These are phyloP conservation scores for Pleurotus citrinopileatus DNA, from an alignment of 768 basidiomycete genomes.

Conservation along the genomic window DNA sequence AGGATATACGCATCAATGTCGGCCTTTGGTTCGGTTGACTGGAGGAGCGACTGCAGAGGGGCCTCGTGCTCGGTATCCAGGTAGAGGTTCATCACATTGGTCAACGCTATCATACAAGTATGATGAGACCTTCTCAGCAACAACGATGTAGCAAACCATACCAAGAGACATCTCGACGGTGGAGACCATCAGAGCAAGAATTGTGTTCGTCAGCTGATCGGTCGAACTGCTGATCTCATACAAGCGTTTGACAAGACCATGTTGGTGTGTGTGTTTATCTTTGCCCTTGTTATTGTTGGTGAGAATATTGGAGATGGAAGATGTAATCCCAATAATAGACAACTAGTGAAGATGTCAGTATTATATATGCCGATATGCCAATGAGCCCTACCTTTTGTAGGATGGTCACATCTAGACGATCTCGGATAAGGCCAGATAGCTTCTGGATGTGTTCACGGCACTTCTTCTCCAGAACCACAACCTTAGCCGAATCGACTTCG, in stretches of 20 bases:
- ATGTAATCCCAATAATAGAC: slow-evolving; percentile 39
- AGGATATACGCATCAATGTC: slow-evolving; percentile 54
- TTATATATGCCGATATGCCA: neutral
- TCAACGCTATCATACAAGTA: slow-evolving; percentile 44
- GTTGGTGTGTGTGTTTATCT: slow-evolving; percentile 34
- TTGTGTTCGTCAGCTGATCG: slow-evolving; percentile 64
- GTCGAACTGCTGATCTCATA: slow-evolving; percentile 51
- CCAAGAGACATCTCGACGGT: slow-evolving; percentile 71
- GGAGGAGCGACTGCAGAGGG: slow-evolving; percentile 34
- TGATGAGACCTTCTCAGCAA: slow-evolving; percentile 3
- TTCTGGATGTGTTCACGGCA: slow-evolving; percentile 51
- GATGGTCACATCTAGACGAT: slow-evolving; percentile 35
- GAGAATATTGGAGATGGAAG: slow-evolving; percentile 45
- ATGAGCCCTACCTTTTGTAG: slow-evolving; percentile 38
- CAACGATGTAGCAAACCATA: slow-evolving; percentile 18
- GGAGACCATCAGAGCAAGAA: slow-evolving; percentile 69
- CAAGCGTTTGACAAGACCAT: slow-evolving; percentile 55
- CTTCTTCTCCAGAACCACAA: slow-evolving; percentile 51
- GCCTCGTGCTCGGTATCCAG: slow-evolving; percentile 46
- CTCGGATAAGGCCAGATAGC: slow-evolving; percentile 56
- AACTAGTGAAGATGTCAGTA: slow-evolving; percentile 27
- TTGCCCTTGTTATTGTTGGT: slow-evolving; percentile 39
- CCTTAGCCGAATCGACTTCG: slow-evolving; percentile 56
- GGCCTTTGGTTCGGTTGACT: slow-evolving; percentile 26
- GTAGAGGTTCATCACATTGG: slow-evolving; percentile 65